These are phyloP conservation scores for Mycocentrospora acerina DNA, from an alignment of 2,329 filamentous ascomycete species.

Conservation along the genomic window DNA sequence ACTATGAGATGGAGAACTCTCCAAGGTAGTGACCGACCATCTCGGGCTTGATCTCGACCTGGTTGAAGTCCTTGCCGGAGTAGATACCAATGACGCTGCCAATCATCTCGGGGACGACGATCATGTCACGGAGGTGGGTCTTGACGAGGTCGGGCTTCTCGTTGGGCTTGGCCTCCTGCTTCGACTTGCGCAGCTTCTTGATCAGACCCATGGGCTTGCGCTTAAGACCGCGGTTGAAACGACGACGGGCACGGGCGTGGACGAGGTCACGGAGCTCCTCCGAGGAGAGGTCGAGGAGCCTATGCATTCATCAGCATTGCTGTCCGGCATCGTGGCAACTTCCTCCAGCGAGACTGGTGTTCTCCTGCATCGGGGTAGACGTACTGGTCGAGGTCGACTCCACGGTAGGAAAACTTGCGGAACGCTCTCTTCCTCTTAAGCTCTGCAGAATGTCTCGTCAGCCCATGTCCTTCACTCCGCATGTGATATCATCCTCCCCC, in stretches of 20 bases:
- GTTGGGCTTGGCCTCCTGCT: slow-evolving; percentile 65
- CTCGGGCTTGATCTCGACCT: slow-evolving; percentile 99
- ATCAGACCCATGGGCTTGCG: slow-evolving; percentile 99
- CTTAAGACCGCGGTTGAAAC: slow-evolving; percentile 99
- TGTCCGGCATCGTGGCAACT: slow-evolving; percentile 1
- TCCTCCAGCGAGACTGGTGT: not conserved
- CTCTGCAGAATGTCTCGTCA: slow-evolving; percentile 58
- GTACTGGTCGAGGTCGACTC: slow-evolving; percentile 99
- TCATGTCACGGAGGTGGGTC: slow-evolving; percentile 99
- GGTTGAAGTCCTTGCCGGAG: slow-evolving; percentile 99
- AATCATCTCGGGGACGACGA: slow-evolving; percentile 99
- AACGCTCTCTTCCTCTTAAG: slow-evolving; percentile 99
- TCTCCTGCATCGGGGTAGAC: slow-evolving; percentile 43
- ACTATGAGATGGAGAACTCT: slow-evolving; percentile 99
- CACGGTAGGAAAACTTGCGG: slow-evolving; percentile 99
- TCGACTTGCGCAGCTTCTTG: slow-evolving; percentile 99
- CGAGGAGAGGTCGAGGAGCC: slow-evolving; percentile 97
- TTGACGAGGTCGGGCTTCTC: slow-evolving; percentile 99
- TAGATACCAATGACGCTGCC: slow-evolving; percentile 98
- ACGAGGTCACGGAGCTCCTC: slow-evolving; percentile 99
- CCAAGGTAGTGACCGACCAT: slow-evolving; percentile 99
- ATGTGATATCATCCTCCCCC: not conserved
- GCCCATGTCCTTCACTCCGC: slow-evolving; percentile 14
- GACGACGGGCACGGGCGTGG: slow-evolving; percentile 95
- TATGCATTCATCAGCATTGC: slow-evolving; percentile 47